These are phyloP conservation scores for Rhizopogon parksii DNA, from an alignment of 1,284 basidiomycete species.

Conservation along the genomic window DNA sequence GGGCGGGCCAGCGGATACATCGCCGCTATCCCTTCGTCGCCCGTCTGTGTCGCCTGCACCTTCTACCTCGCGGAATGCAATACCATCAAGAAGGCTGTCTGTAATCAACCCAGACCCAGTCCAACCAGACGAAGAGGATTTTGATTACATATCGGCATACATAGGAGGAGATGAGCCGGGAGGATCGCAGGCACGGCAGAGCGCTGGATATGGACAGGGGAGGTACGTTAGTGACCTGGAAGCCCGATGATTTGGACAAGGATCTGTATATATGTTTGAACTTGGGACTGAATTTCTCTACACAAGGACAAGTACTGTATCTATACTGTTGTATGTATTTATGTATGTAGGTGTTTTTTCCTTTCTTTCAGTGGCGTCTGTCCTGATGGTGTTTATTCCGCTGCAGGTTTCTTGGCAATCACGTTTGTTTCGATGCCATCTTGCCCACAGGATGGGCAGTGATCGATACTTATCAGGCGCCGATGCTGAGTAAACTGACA, in stretches of 20 bases:
- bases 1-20: conserved; percentile 33
- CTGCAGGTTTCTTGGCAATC: background rate
- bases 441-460: no score
- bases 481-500: background rate
- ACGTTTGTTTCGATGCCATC: background rate
- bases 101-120: conserved; percentile 25
- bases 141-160: conserved; percentile 55
- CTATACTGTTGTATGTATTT: background rate
- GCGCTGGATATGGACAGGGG: conserved; percentile 20
- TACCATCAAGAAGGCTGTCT: conserved; percentile 19
- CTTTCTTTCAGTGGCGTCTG: background rate
- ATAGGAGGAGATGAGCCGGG: conserved; percentile 22
- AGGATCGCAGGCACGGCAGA: conserved; percentile 3
- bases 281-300: background rate
- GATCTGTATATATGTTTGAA: background rate
- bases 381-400: background rate
- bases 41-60: conserved; percentile 34
- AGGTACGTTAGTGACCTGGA: conserved; percentile 27
- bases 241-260: background rate
- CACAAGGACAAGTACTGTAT: background rate
- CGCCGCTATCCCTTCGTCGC: conserved; percentile 43
- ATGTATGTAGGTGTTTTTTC: no score
- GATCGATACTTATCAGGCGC: background rate
- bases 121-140: conserved; percentile 37
- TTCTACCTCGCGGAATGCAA: conserved; percentile 21